Evolutionary conservation across 345 rosid species (phyloP), one percentile per base, ranked within the genome.

Genomic region (Arabis alpina): DNA sequence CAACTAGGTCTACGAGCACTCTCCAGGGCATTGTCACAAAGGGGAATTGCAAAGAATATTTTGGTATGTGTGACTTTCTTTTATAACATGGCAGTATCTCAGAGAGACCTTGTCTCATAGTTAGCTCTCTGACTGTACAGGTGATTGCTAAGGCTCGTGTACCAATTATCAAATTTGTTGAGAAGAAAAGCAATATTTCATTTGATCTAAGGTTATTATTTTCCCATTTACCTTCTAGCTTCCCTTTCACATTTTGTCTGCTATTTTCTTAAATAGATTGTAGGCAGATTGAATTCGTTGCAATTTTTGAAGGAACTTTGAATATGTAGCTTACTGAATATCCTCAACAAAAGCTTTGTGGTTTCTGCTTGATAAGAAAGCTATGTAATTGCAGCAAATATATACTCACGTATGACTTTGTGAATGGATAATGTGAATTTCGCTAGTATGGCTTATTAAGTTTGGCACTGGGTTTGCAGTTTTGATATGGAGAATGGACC

Each of bases 131-230:
- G 8, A 61, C 47, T 74, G 53, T 68, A 6, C 75, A 91, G 97
- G 97, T 94, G 58, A 91, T 94, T 73, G 96, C 85, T 28, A 87
- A 84, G 75, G 99, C 99, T 30, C 95, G 99, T 28, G 95, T 94
- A 50, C 99, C 99, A 12, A 94, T 94, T 70, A 68, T 94, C 68
- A 94, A 94, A 79, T 94, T 94, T 68, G 80, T 91, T 9, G 97
- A 94, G 78, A 94, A 83, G 85, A 86, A 72, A 78, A 94, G 97
- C 65, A 82, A 83, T 51, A 76, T 94, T 60, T 50, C 97, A 10
- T 94, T 91, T 69, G 99, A 91, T 76, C 62, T 94, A 80, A 94
- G 97, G 97, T 91, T 53, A 47, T 39, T 15, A 37, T 30, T 49
- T 54, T 43, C n/a, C 4, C 49, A 0, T 54, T 44, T 27, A 9